Percentiles rank a stretch among this genome's conserved stretches.
Conservation (phyloP, 2,329 filamentous ascomycete genomes). For the Chaetothyriales sp. region DNA sequence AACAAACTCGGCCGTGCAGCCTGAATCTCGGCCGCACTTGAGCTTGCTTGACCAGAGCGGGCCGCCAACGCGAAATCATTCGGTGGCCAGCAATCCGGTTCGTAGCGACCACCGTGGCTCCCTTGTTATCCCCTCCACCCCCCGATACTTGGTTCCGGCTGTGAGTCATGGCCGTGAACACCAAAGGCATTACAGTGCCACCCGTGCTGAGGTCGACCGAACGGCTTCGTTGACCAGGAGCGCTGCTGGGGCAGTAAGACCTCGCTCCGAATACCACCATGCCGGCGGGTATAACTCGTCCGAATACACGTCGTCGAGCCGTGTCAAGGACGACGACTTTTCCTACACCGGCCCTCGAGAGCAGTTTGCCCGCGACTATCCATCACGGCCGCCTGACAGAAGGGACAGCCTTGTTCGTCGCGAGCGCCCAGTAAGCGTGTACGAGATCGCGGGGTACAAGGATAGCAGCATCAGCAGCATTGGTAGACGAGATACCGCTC, state of each 20-base stretch:
- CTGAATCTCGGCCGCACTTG: constrained; percentile 13
- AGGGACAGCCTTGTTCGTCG: constrained; percentile 20
- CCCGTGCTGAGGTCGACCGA: constrained; percentile 12
- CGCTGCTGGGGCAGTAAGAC: background rate
- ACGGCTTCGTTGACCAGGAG: constrained; percentile 4
- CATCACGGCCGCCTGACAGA: constrained; percentile 18
- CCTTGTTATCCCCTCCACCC: constrained; percentile 1
- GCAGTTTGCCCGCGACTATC: constrained; percentile 30
- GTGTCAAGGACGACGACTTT: constrained; percentile 20
- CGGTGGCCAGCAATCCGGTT: constrained; percentile 10
- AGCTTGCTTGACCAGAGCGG: constrained; percentile 9
- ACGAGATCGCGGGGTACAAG: constrained; percentile 12
- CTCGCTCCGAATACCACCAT: constrained; percentile 13
- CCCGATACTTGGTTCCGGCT: constrained; percentile 12
- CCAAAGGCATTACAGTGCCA: constrained; percentile 15
- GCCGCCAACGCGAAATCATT: constrained; percentile 16
- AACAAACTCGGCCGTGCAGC: constrained; percentile 12
- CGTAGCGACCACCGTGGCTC: constrained; percentile 12
- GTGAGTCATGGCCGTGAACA: constrained; percentile 8
- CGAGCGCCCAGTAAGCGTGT: constrained; percentile 15
- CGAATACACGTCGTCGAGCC: constrained; percentile 1
- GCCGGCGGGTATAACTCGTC: constrained; percentile 12
- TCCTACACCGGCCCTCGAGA: constrained; percentile 34
- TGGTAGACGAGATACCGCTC: constrained; percentile 10
- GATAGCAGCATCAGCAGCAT: constrained; percentile 1